Conservation (phyloP, 441 rosid species). For the Erodium moschatum region DNA sequence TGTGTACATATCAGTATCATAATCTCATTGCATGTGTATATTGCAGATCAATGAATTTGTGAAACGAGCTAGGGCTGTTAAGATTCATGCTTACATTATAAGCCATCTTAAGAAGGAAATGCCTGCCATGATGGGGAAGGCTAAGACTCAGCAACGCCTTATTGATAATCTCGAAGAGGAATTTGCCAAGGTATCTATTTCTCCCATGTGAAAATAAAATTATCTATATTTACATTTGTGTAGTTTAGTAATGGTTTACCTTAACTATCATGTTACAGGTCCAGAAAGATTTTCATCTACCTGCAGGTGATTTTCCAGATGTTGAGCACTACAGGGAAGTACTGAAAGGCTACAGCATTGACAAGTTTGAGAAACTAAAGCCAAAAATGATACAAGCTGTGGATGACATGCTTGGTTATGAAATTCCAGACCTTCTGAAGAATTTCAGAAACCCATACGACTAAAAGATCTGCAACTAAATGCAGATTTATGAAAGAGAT, state of each 20-base stretch:
- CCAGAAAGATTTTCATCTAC: conserved; percentile 72
- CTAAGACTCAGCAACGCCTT: conserved; percentile 74
- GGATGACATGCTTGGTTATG: conserved; percentile 86
- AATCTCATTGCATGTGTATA: background rate
- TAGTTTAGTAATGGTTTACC: background rate
- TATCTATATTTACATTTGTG: conserved; percentile 3
- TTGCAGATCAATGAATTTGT: conserved; percentile 83
- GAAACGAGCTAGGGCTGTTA: conserved; percentile 89
- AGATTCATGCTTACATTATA: conserved; percentile 82
- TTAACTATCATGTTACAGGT: conserved; percentile 35
- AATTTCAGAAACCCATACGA: conserved; percentile 76
- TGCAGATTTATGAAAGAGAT: too few species aligned
- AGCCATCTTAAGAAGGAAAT: conserved; percentile 86
- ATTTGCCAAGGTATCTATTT: conserved; percentile 53
- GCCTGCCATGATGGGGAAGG: conserved; percentile 92
- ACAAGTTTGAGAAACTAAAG: conserved; percentile 78
- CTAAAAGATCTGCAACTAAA: conserved; percentile 11
- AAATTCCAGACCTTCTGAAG: conserved; percentile 76
- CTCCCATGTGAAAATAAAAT: background rate
- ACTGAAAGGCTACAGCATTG: conserved; percentile 63
- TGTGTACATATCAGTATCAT: background rate
- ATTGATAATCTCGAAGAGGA: conserved; percentile 65
- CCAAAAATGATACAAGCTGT: conserved; percentile 82
- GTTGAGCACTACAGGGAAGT: conserved; percentile 67
- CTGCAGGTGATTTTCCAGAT: conserved; percentile 80